Conservation (phyloP, 2,329 filamentous ascomycete genomes). For the Ophiostoma novo-ulmi region DNA sequence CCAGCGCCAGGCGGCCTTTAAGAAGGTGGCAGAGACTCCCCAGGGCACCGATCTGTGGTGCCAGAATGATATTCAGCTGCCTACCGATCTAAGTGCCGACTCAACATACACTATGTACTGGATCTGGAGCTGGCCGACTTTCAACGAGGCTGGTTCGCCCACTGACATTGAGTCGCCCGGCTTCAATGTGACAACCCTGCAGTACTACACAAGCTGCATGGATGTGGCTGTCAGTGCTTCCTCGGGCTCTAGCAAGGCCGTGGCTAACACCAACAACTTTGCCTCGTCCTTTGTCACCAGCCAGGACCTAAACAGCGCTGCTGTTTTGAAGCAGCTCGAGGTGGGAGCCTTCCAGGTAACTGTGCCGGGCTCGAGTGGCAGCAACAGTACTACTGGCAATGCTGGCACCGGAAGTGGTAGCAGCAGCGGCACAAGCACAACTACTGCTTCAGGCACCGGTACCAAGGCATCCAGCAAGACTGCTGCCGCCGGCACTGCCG, state of each 20-base stretch:
- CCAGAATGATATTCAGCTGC: conserved; percentile 75
- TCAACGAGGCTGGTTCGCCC: conserved; percentile 37
- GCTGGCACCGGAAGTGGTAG: not conserved
- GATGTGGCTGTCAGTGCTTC: conserved; percentile 33
- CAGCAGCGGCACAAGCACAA: not conserved
- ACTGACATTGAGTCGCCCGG: conserved; percentile 35
- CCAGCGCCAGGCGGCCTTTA: conserved; percentile 53
- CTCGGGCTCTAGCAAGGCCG: conserved; percentile 16
- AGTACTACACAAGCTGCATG: conserved; percentile 43
- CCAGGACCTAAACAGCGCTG: conserved; percentile 41
- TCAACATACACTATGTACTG: conserved; percentile 80
- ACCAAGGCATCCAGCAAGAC: not conserved
- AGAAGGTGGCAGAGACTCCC: conserved; percentile 45
- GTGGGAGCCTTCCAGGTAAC: conserved; percentile 43
- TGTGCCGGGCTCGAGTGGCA: conserved; percentile 30
- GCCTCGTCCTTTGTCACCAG: conserved; percentile 34
- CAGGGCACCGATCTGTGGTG: conserved; percentile 64
- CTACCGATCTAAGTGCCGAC: conserved; percentile 56
- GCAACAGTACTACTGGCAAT: conserved; percentile 13
- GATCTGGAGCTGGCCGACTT: conserved; percentile 90
- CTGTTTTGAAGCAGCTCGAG: conserved; percentile 43
- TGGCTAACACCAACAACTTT: conserved; percentile 19
- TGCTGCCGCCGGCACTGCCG: not conserved
- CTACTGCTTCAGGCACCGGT: not conserved
- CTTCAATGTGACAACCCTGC: conserved; percentile 32